phyloP scores from a whole-genome alignment of 495 filamentous ascomycete genomes.

The Viridothelium virens region DNA sequence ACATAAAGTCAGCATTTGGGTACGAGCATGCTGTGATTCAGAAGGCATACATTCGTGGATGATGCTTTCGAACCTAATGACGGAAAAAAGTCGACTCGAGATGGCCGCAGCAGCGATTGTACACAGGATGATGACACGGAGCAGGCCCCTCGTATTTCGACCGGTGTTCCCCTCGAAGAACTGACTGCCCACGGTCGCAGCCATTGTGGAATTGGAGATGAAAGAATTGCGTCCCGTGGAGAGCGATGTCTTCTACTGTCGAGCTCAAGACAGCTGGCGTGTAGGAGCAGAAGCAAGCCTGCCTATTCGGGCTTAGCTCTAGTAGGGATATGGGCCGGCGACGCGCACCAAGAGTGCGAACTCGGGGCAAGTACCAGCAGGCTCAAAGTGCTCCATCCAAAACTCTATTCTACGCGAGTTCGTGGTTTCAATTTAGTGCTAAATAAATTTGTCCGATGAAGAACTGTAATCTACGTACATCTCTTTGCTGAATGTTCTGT shows the following conservation, averaged over 20 bases:
- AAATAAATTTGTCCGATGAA: too few relatives aligned
- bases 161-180: constrained; percentile 61
- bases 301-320: not conserved
- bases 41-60: constrained; percentile 89
- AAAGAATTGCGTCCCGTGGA: not conserved
- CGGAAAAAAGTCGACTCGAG: constrained; percentile 91
- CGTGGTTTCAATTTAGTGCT: too few relatives aligned
- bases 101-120: constrained; percentile 90
- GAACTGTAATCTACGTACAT: too few relatives aligned
- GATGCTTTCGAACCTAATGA: constrained; percentile 98
- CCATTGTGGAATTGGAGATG: constrained; percentile 35
- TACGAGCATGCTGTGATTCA: constrained; percentile 5
- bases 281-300: not conserved
- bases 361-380: too few relatives aligned
- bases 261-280: constrained; percentile 11
- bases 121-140: constrained; percentile 85
- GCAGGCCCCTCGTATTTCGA: constrained; percentile 70
- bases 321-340: not conserved
- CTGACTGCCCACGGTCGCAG: constrained; percentile 45
- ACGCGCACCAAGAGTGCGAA: too few relatives aligned
- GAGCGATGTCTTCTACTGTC: not conserved
- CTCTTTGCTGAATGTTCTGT: too few relatives aligned
- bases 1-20: constrained; percentile 18
- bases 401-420: too few relatives aligned
- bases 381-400: too few relatives aligned